Evolutionary conservation across 2,329 filamentous ascomycete species (phyloP).

Genomic region (Diaporthe sp.): DNA sequence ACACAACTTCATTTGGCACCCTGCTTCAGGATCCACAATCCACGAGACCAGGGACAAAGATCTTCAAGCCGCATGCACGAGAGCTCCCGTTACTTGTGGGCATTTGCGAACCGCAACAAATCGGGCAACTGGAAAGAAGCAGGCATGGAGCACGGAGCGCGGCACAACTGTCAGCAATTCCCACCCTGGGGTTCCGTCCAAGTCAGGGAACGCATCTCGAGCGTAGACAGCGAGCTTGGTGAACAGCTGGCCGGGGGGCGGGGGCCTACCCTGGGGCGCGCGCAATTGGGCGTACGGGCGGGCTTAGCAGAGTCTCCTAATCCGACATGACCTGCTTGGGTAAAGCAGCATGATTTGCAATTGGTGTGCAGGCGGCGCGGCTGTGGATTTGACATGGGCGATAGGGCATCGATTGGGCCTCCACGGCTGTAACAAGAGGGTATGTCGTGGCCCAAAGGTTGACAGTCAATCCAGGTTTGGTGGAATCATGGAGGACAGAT

Average conservation of each 20-base stretch:
- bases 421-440: conserved; percentile 33
- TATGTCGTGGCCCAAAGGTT: conserved; percentile 38
- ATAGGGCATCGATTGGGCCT: conserved; percentile 38
- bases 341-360: conserved; percentile 33
- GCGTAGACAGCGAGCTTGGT: conserved; percentile 29
- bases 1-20: conserved; percentile 35
- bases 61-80: conserved; percentile 36
- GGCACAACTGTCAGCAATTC: conserved; percentile 28
- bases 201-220: conserved; percentile 32
- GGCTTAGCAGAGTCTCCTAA: conserved; percentile 31
- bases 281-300: conserved; percentile 31
- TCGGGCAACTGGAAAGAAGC: conserved; percentile 35
- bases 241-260: conserved; percentile 35
- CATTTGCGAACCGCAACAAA: conserved; percentile 28
- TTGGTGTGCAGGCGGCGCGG: conserved; percentile 29
- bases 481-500: conserved; percentile 18
- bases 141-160: conserved; percentile 21
- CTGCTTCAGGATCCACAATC: conserved; percentile 40
- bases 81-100: conserved; percentile 28
- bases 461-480: conserved; percentile 15
- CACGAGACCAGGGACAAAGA: conserved; percentile 38
- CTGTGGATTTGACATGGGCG: conserved; percentile 32
- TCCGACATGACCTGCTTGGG: not conserved
- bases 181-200: conserved; percentile 12
- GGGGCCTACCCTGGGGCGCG: conserved; percentile 34